Conservation (phyloP, 805 yeast genomes). For the Lachancea meyersii region DNA sequence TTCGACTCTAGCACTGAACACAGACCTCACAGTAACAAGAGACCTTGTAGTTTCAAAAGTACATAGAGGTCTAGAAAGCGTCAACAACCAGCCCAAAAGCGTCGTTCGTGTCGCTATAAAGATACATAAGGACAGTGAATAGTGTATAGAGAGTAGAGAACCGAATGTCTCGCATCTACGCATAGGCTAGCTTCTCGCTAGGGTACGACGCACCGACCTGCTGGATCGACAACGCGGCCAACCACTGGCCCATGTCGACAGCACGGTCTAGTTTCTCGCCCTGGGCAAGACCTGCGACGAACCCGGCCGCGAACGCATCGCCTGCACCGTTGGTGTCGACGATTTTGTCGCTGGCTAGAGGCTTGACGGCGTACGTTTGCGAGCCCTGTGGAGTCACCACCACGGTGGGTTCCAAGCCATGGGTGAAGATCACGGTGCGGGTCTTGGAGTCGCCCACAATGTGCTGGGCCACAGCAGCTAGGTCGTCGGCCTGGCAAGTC, state of each 20-base stretch:
- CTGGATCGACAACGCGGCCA: conserved; percentile 87
- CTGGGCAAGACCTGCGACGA: conserved; percentile 79
- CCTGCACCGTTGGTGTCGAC: conserved; percentile 98
- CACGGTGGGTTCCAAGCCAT: conserved; percentile 88
- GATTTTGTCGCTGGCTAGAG: conserved; percentile 59
- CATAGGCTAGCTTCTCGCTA: conserved; percentile 56
- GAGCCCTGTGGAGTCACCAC: conserved; percentile 53
- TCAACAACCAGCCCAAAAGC: no score
- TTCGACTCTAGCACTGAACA: no score
- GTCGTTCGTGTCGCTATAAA: no score
- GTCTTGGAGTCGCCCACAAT: conserved; percentile 54
- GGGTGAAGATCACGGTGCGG: conserved; percentile 91
- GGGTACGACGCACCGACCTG: conserved; percentile 95
- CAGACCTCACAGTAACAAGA: no score
- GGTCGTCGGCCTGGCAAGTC: conserved; percentile 42
- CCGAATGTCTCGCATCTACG: conserved; percentile 6
- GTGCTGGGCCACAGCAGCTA: conserved; percentile 71
- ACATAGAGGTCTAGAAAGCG: no score
- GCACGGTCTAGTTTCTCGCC: conserved; percentile 55
- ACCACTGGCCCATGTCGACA: conserved; percentile 91
- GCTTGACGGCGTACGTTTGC: conserved; percentile 58
- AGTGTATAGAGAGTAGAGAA: no score
- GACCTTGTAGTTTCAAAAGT: no score
- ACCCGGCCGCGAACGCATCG: conserved; percentile 97
- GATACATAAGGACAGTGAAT: not conserved